Evolutionary conservation across 805 yeast species (phyloP), one percentile per base, ranked within the genome.

Genomic region (Hanseniaspora mollemarum): DNA sequence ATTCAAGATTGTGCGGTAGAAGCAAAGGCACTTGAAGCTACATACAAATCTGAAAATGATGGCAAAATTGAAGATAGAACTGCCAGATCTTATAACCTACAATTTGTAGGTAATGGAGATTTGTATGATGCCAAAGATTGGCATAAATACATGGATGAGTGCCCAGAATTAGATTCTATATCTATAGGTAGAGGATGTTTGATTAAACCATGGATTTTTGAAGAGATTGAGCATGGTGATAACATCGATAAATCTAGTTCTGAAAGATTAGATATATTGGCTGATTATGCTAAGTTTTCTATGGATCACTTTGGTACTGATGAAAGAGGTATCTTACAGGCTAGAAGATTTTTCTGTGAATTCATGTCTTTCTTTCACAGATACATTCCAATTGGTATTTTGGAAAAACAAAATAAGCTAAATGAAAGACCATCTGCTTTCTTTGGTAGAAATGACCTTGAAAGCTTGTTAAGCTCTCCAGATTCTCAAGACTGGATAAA

Each of bases 141-240:
- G 94, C 76, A 86, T 64, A 72, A 71, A 31, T 87, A 83, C 10
- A 71, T 80, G 38, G 66, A 69, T 25, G 69, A 69, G 16, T 57
- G 59, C 38, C 75, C 78, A 43, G 76, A 76, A 28, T 80, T 90
- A 53, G 98, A 92, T 67, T 79, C 92, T 28, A 94, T 87, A 16
- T 92, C 94, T 96, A 86, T 92, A 50, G 98, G 97, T 2, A 76
- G 99, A 61, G 98, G 97, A 51, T 97, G 97, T 1, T 74, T 92
- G 56, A 88, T 92, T 63, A 92, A 92, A 67, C 99, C 99, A 32
- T 92, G 99, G 99, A 85, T 92, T 46, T 92, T 90, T 59, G 96
- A 92, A 69, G 99, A 92, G 67, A 77, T 92, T 52, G 94, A 90
- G 53, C 72, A 90, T 6, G 78, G 80, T 59, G 97, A 92, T 66